A percentile compares a stretch with the other conserved stretches of the same genome.
Conservation (phyloP, 176 grass and related monocot species). For the Otatea glauca region DNA sequence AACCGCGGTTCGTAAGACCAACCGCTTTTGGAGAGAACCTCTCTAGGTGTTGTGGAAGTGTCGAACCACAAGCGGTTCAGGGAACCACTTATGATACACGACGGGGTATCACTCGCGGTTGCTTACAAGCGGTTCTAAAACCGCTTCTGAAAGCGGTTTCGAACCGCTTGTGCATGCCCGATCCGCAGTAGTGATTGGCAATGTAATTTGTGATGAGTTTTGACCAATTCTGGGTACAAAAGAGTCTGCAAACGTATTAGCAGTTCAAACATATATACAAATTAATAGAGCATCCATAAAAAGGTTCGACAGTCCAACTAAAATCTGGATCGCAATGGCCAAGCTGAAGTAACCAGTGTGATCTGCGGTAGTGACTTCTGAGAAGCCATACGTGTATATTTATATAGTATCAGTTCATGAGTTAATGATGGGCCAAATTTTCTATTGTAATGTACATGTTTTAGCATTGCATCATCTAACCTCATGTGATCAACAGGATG, state of each 20-base stretch:
- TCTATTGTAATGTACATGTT: conserved; percentile 69
- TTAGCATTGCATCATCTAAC: no score
- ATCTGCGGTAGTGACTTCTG: conserved; percentile 19
- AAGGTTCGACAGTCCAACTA: neutral
- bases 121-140: no score
- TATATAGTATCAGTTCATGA: conserved; percentile 32
- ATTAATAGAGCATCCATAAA: neutral
- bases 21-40: no score
- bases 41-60: no score
- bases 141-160: no score
- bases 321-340: conserved; percentile 20
- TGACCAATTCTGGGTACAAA: neutral
- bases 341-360: conserved; percentile 31
- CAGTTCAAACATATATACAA: conserved; percentile 27
- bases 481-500: no score
- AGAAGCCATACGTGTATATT: conserved; percentile 36
- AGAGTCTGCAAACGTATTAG: neutral
- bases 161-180: no score
- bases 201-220: neutral
- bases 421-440: conserved; percentile 37
- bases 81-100: no score
- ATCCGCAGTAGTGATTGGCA: no score
- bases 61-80: no score
- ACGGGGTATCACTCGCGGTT: no score
- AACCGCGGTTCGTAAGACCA: no score